A percentile compares a stretch with the other conserved stretches of the same genome.
Evolutionary conservation across 192 early-diverging fungal species (phyloP).

Genomic region (Backusella parvicylindrica): DNA sequence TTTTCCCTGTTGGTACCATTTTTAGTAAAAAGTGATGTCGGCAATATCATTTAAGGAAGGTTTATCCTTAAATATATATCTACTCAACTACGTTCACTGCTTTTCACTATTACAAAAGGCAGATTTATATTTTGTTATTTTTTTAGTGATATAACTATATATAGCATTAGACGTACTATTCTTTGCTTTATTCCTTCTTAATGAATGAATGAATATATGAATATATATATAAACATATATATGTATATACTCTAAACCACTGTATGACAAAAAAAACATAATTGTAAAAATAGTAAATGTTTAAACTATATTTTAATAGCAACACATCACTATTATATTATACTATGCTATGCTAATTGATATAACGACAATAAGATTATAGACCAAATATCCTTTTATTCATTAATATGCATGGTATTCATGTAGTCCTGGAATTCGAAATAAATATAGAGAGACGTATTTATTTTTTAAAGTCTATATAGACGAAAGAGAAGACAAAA

Average conservation of each 20-base stretch:
- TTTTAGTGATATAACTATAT: neutral
- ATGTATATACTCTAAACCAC: neutral
- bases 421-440: no score
- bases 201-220: no score
- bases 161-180: neutral
- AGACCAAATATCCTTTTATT: neutral
- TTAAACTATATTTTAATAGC: no score
- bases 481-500: neutral
- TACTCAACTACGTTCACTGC: no score
- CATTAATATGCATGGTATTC: neutral
- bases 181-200: neutral
- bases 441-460: no score
- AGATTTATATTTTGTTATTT: neutral
- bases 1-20: neutral
- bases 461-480: neutral
- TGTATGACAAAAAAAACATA: neutral
- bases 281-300: neutral
- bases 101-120: neutral
- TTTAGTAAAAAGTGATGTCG: neutral
- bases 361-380: neutral
- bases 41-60: neutral
- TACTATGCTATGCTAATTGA: neutral
- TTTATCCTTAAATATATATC: neutral
- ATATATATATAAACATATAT: no score
- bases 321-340: no score